A percentile compares a stretch with the other conserved stretches of the same genome.
Conservation (phyloP, 2,329 filamentous ascomycete species). For the Venturia asperata region DNA sequence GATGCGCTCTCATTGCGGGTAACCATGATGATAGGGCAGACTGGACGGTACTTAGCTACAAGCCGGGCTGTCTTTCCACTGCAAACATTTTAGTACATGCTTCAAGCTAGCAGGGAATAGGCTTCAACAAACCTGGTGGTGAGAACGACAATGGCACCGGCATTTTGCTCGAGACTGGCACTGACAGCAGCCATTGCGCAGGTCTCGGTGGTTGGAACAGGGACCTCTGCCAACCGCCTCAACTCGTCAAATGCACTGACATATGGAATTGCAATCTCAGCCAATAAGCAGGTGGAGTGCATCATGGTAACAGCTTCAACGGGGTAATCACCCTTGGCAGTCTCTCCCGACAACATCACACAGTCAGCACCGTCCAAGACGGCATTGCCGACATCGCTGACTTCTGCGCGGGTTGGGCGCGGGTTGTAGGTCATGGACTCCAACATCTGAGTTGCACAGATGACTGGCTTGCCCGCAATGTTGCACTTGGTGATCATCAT, state of each 20-base stretch:
- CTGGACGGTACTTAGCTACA: conserved; percentile 95
- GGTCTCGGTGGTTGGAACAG: conserved; percentile 82
- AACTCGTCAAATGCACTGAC: conserved; percentile 96
- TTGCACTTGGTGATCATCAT: conserved; percentile 99
- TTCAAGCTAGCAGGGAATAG: conserved; percentile 2
- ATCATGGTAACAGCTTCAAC: conserved; percentile 91
- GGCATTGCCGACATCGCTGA: conserved; percentile 96
- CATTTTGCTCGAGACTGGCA: conserved; percentile 91
- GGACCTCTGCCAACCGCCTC: conserved; percentile 72
- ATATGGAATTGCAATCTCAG: conserved; percentile 95
- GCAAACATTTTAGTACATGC: conserved; percentile 23
- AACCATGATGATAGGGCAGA: conserved; percentile 99
- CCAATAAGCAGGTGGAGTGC: conserved; percentile 94
- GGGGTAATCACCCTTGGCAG: conserved; percentile 94
- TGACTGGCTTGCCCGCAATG: conserved; percentile 95
- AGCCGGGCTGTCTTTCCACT: conserved; percentile 89
- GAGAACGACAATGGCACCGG: conserved; percentile 89
- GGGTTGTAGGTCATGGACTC: conserved; percentile 99
- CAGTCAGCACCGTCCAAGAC: conserved; percentile 97
- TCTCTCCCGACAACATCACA: conserved; percentile 99
- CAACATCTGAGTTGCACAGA: conserved; percentile 98
- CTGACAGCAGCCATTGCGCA: conserved; percentile 96
- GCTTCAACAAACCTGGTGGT: conserved; percentile 63
- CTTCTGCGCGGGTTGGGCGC: conserved; percentile 93
- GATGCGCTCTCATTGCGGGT: conserved; percentile 78